Evolutionary conservation across 2,329 filamentous ascomycete genomes (phyloP), one percentile per base, ranked within the genome.

Genomic region (Tympanopsis confertula): DNA sequence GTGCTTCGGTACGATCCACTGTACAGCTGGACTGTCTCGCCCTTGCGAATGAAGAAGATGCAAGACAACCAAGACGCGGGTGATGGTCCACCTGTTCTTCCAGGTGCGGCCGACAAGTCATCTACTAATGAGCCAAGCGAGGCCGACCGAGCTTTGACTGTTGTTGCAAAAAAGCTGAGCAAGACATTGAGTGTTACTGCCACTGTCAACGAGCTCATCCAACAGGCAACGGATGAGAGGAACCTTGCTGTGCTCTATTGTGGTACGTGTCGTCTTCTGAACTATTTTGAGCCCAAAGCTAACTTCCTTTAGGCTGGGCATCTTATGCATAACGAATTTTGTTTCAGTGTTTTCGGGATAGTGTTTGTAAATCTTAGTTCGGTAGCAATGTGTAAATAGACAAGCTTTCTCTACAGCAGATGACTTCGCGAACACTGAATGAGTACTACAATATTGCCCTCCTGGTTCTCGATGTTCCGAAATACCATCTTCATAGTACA

Each of bases 1-100:
- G 93, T 98, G 17, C 66, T 99, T 41, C 82, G 93, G n/a, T 96
- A 95, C 59, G 91, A 99, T 66, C 93, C 91, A 1, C 64, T 99
- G 43, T 94, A 96, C 57, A 91, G 79, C 42, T 99, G 91, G 91
- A 89, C 86, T 24, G 79, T 95, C 39, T 91, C 85, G 10, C 77
- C 77, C 0, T 64, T 80, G 22, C 68, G 77, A 15, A 59, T 81
- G 41, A 73, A 74, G 29, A 80, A 78, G 50, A 58, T 82, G 39
- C 77, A 81, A 50, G 73, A 75, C 47, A 74, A 71, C 5, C 65
- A 33, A 33, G 30, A 33, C 7, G 30, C 30, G 12, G 30, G 30
- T 33, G 30, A 33, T 33, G 30, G 10, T 33, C 50, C 1, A 43
- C 50, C 13, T 40, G 43, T 4, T 54, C 55, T 14, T 41, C 43